phyloP scores from a whole-genome alignment of 2,329 filamentous ascomycete species.

The Ceratocystis lukuohia region DNA sequence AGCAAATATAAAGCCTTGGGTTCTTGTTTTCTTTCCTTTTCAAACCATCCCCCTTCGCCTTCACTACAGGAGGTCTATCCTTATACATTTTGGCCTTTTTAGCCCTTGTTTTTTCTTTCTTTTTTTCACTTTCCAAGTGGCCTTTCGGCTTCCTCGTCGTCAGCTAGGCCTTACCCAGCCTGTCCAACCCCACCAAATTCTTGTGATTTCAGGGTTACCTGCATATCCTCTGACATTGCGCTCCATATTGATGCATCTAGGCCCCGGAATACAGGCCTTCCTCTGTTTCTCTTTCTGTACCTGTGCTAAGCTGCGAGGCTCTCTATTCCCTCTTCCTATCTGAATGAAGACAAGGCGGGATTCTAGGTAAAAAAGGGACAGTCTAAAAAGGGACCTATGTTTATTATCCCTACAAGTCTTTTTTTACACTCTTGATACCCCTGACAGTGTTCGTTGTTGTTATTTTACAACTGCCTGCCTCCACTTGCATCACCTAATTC shows the following conservation, averaged over 20 bases:
- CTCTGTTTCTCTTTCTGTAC: slow-evolving; percentile 2
- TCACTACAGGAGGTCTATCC: neutral
- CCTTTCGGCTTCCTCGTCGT: neutral
- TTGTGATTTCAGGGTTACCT: neutral
- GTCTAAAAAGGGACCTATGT: neutral
- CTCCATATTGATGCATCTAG: neutral
- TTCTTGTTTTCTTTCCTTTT: neutral
- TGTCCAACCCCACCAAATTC: neutral
- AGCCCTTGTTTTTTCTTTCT: neutral
- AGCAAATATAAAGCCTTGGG: neutral
- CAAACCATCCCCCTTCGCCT: neutral
- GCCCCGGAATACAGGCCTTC: neutral
- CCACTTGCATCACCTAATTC: too few relatives aligned
- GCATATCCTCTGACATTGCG: slow-evolving; percentile 4
- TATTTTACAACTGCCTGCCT: too few relatives aligned
- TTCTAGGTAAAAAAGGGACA: neutral
- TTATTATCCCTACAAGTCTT: too few relatives aligned
- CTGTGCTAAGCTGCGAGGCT: slow-evolving; percentile 1
- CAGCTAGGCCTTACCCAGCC: neutral
- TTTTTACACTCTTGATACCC: too few relatives aligned
- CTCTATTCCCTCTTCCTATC: neutral
- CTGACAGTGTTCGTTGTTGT: too few relatives aligned
- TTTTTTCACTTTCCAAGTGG: neutral
- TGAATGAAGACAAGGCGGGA: neutral
- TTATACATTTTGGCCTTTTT: neutral